Evolutionary conservation across 225 moss, liverwort and hornwort genomes (phyloP), one percentile per base, ranked within the genome.

Genomic region (Pseudisothecium myosuroides): DNA sequence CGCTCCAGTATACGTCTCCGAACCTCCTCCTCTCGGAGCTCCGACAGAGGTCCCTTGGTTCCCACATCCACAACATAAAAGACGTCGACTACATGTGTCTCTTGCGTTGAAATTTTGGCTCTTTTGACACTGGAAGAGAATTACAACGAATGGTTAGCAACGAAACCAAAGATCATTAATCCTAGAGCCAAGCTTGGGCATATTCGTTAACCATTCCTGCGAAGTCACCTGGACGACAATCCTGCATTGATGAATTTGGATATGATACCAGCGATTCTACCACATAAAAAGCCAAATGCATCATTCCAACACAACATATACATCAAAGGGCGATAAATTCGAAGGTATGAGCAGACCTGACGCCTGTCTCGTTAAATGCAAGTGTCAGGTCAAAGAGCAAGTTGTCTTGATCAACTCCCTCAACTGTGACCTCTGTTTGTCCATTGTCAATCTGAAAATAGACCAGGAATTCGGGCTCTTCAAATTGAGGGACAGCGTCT

Each of bases 401-500:
- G 92, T 94, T 95, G 55, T 95, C 96, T 88, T 95, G 96, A 90
- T 96, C 96, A 66, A 91, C 87, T 89, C 96, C 96, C 91, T 95
- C 94, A 74, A 96, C 91, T 63, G 94, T 95, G 65, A 96, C 94
- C 89, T 95, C 95, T 74, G 96, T 95, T 90, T 93, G 95, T 52
- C 90, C 93, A 91, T 91, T 91, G 50, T 95, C 95, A 66, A 76
- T 94, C 89, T 94, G 93, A 73, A 94, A 95, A 90, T 83, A 81
- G 45, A 96, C 92, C 89, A 91, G 76, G 76, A 95, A 95, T 83
- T 84, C 85, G 37, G 88, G 89, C 80, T 92, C 93, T 66, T 89
- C 93, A 79, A 82, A 79, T 52, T 82, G 87, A 85, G 76, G 88
- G 59, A 74, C 78, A 55, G 82, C 89, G 31, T 90, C 89, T 91